Conservation (phyloP, 805 yeast genomes). For the Candida nemodendra region DNA sequence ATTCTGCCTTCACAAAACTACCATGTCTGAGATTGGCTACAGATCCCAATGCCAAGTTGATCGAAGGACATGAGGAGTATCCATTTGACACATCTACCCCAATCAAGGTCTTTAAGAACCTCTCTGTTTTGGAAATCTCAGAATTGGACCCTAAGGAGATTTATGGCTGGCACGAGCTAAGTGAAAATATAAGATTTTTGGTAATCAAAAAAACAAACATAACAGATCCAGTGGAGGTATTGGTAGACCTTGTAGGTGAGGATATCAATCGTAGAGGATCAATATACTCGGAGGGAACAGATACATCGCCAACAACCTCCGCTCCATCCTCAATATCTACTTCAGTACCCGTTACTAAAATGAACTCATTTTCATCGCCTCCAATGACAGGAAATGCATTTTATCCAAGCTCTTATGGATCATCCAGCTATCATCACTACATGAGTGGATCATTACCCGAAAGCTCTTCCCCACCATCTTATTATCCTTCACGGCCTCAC, state of each 20-base stretch:
- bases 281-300: conserved; percentile 22
- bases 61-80: conserved; percentile 63
- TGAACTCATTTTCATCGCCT: conserved; percentile 22
- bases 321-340: conserved; percentile 21
- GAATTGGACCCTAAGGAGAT: conserved; percentile 64
- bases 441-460: conserved; percentile 29
- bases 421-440: conserved; percentile 23
- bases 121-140: conserved; percentile 57
- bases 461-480: conserved; percentile 18
- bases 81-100: conserved; percentile 74
- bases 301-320: conserved; percentile 14
- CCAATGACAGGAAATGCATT: conserved; percentile 9
- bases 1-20: conserved; percentile 61
- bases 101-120: conserved; percentile 55
- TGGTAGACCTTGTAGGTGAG: conserved; percentile 52
- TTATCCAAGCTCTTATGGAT: conserved; percentile 20
- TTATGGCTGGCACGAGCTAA: conserved; percentile 60
- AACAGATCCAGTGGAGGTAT: conserved; percentile 50
- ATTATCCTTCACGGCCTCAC: conserved; percentile 14
- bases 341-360: conserved; percentile 22
- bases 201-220: conserved; percentile 52
- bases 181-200: conserved; percentile 54
- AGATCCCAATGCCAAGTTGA: conserved; percentile 55
- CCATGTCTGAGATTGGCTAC: conserved; percentile 64
- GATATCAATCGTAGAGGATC: conserved; percentile 38